Base-by-base conservation (phyloP, 116 monocot genomes). In the Thalassia testudinum region DNA sequence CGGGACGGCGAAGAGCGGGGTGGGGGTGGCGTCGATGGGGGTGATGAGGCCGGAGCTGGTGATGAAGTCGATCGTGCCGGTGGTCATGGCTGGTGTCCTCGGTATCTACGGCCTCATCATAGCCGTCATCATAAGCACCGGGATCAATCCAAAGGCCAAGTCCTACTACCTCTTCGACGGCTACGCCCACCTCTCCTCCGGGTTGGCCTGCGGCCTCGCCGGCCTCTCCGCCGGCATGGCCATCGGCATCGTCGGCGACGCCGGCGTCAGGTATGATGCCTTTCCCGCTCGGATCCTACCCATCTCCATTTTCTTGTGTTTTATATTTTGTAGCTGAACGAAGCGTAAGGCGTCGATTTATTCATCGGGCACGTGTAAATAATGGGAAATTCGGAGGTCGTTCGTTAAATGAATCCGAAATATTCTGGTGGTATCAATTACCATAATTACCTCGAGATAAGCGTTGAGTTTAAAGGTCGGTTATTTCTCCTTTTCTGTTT, bases 81-180 rank as follows among this genome's bases (percentile, higher is more conserved):
- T 78, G 8, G 78, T 78, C 57, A 78, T 78, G 78, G 78, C 78
- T 18, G 78, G 78, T 59, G 78, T 78, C 42, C 73, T 78, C 59
- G 78, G 78, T 47, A 78, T 78, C 57, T 78, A 78, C 56, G 78
- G 78, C n/a, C 69, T 78, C 44, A 78, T 78, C 40, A 78, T 78
- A 2, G 78, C 78, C 21, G 78, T 78, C 17, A 78, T 78, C 61
- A 78, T 78, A 17, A 73, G 73, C 54, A 78, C 78, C 7, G 78
- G 78, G 16, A 78, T 78, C 50, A 78, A 78, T 56, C 72, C 72
- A 27, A 72, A 72, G 66, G 72, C 72, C 14, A 72, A 72, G 62
- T 57, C 72, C 8, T 72, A 72, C 52, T 72, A 72, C 43, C 56
- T 72, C n/a, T 72, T 72, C 24, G 72, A 72, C 21, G 72, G 72